Conservation (phyloP, 2,329 filamentous ascomycete species). For the Xylaria arbuscula region DNA sequence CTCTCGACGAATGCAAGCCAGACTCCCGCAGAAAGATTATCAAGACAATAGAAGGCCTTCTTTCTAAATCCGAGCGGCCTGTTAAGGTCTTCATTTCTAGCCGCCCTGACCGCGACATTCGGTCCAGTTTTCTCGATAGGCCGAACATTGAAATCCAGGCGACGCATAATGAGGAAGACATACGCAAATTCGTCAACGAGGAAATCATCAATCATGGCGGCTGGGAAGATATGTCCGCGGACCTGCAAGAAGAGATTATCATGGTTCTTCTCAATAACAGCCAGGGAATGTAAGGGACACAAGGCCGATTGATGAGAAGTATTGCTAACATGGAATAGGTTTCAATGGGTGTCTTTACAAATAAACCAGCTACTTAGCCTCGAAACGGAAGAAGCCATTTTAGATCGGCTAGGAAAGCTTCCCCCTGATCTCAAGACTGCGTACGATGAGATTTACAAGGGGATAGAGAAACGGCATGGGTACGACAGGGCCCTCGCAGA, state of each 20-base stretch:
- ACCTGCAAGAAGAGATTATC: neutral
- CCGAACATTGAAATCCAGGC: slow-evolving; percentile 31
- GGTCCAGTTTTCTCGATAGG: slow-evolving; percentile 5
- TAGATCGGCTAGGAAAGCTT: slow-evolving; percentile 19
- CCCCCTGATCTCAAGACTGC: slow-evolving; percentile 6
- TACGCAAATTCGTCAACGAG: slow-evolving; percentile 9
- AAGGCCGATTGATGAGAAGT: neutral
- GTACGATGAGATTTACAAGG: slow-evolving; percentile 24
- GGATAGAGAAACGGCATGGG: neutral
- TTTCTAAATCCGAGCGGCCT: neutral
- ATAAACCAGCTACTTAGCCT: slow-evolving; percentile 16
- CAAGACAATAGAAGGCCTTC: slow-evolving; percentile 16
- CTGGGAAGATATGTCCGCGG: slow-evolving; percentile 2
- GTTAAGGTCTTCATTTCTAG: slow-evolving; percentile 34
- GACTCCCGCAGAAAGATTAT: slow-evolving; percentile 14
- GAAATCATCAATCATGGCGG: slow-evolving; percentile 12
- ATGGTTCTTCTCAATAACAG: neutral
- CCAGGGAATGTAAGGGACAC: slow-evolving; percentile 21
- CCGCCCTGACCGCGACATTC: slow-evolving; percentile 32
- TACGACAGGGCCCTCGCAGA: slow-evolving; percentile 1
- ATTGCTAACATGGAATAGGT: slow-evolving; percentile 21
- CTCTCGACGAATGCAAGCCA: slow-evolving; percentile 25
- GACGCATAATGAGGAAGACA: slow-evolving; percentile 26
- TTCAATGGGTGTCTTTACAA: slow-evolving; percentile 29
- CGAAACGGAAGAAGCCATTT: slow-evolving; percentile 4